Conservation (phyloP, 73 alveolate genomes). For the Paramecium sonneborni region DNA sequence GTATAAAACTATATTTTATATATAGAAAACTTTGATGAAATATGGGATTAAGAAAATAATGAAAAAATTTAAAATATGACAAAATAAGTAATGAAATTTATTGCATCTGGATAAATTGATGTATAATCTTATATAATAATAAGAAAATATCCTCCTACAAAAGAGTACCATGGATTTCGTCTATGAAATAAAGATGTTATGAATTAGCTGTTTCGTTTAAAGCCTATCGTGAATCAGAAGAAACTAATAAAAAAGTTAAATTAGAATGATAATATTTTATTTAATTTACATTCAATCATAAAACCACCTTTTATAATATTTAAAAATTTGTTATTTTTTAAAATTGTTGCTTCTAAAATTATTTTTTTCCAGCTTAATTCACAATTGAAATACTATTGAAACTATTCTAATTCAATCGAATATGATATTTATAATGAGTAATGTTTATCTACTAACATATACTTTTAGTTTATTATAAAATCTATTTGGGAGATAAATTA, state of each 20-base stretch:
- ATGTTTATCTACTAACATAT: no score
- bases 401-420: no score
- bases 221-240: neutral
- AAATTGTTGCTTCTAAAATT: no score
- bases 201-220: constrained; percentile 52
- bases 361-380: no score
- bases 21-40: constrained; percentile 27
- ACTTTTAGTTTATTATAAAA: no score
- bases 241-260: neutral
- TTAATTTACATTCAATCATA: neutral
- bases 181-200: neutral
- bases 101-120: constrained; percentile 20
- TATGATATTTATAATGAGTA: no score
- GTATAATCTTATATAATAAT: neutral
- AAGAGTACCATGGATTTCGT: constrained; percentile 49
- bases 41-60: constrained; percentile 50
- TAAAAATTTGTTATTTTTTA: neutral
- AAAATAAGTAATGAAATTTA: constrained; percentile 8
- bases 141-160: constrained; percentile 10
- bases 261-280: neutral
- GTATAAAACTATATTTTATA: neutral
- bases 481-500: no score
- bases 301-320: neutral
- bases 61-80: constrained; percentile 42
- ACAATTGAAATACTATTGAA: no score